These are phyloP conservation scores for Vanrija humicola DNA, from an alignment of 1,284 basidiomycete species.

Conservation along the genomic window DNA sequence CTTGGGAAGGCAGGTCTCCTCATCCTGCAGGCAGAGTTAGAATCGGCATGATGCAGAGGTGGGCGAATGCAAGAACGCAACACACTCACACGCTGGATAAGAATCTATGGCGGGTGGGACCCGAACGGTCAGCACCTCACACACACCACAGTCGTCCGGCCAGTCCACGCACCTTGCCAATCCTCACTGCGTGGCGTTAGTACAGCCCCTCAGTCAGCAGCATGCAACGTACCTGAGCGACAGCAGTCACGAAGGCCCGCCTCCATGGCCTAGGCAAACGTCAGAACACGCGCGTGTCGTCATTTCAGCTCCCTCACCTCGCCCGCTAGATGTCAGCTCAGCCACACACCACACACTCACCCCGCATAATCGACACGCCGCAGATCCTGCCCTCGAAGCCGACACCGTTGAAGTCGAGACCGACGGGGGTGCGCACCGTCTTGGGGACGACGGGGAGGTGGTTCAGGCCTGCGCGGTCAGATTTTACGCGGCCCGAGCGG, in stretches of 20 bases:
- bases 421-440: conserved; percentile 60
- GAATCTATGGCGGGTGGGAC: conserved; percentile 57
- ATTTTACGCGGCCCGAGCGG: neutral
- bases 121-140: conserved; percentile 20
- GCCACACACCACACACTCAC: conserved; percentile 19
- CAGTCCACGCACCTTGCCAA: conserved; percentile 43
- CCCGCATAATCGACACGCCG: conserved; percentile 83
- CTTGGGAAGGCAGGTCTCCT: conserved; percentile 84
- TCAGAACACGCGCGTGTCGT: neutral
- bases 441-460: conserved; percentile 87
- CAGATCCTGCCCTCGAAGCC: conserved; percentile 92
- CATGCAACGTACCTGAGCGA: conserved; percentile 47
- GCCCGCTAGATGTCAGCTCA: conserved; percentile 28
- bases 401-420: conserved; percentile 77
- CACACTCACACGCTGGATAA: conserved; percentile 75
- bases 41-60: neutral
- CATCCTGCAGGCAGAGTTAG: conserved; percentile 60
- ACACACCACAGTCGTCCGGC: too few relatives aligned
- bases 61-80: neutral
- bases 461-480: conserved; percentile 67
- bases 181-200: conserved; percentile 34
- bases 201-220: neutral
- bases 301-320: conserved; percentile 20
- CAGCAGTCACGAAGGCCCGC: conserved; percentile 91
- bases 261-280: conserved; percentile 73